A percentile compares a stretch with the other conserved stretches of the same genome.
Evolutionary conservation across 2,329 filamentous ascomycete species (phyloP).

Genomic region (Cordyceps pruinosa): DNA sequence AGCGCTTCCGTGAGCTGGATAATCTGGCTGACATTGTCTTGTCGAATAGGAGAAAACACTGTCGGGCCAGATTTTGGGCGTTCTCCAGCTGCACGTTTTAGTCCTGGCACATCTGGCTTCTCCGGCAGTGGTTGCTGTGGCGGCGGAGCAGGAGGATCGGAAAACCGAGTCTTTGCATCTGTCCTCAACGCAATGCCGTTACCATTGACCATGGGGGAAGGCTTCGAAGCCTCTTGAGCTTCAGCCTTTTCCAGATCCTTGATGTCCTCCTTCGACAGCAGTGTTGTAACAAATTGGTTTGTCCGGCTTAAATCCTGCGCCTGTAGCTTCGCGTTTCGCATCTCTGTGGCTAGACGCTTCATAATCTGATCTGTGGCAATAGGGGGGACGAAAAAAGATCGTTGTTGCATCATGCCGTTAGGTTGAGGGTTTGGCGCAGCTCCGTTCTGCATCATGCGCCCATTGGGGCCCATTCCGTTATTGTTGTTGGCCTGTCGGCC

Average conservation of each 20-base stretch:
- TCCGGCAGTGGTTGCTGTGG: conserved; percentile 90
- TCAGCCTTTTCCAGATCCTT: conserved; percentile 52
- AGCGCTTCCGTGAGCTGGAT: conserved; percentile 78
- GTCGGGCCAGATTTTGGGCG: conserved; percentile 53
- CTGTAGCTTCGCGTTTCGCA: conserved; percentile 83
- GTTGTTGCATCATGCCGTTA: conserved; percentile 62
- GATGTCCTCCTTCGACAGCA: conserved; percentile 65
- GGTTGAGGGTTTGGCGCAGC: conserved; percentile 39
- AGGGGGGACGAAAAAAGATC: conserved; percentile 80
- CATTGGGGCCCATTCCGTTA: conserved; percentile 54
- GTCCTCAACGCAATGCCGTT: conserved; percentile 51
- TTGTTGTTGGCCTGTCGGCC: conserved; percentile 65
- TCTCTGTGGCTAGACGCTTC: conserved; percentile 62
- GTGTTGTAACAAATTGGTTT: conserved; percentile 68
- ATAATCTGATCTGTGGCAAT: conserved; percentile 93
- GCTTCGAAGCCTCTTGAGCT: conserved; percentile 40
- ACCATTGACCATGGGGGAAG: conserved; percentile 42
- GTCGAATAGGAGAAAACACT: conserved; percentile 52
- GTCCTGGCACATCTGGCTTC: conserved; percentile 72
- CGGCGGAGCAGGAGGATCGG: conserved; percentile 86
- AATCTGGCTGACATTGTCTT: conserved; percentile 63
- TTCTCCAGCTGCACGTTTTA: conserved; percentile 72
- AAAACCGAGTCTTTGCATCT: conserved; percentile 78
- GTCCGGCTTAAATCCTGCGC: conserved; percentile 78
- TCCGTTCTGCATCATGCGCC: conserved; percentile 50